Conservation (phyloP, 352 stramenopile genomes). For the Phytophthora pistaciae region DNA sequence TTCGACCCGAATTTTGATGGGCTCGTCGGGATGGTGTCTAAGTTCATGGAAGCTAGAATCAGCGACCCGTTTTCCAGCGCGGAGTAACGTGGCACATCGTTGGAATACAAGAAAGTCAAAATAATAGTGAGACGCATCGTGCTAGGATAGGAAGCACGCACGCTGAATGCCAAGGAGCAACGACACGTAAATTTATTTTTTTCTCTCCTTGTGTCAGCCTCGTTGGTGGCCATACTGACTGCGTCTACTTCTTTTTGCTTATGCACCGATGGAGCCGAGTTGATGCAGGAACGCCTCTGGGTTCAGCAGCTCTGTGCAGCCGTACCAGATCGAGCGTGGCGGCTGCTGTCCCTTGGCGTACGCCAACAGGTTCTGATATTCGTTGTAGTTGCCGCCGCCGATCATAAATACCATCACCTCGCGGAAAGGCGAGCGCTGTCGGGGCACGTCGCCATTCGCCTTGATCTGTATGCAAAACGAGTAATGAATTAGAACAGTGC, state of each 20-base stretch:
- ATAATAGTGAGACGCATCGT: too few relatives aligned
- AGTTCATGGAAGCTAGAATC: background rate
- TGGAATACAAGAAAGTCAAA: too few relatives aligned
- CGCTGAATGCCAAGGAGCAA: background rate
- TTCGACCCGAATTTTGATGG: background rate
- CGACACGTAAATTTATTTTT: background rate
- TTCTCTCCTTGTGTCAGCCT: background rate
- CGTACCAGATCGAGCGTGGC: constrained; percentile 85
- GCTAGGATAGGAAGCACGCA: too few relatives aligned
- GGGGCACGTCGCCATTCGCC: constrained; percentile 68
- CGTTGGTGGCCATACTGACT: background rate
- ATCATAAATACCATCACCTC: constrained; percentile 92
- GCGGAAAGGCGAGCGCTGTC: constrained; percentile 81
- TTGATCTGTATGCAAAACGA: constrained; percentile 60
- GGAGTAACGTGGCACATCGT: too few relatives aligned
- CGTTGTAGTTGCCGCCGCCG: constrained; percentile 88
- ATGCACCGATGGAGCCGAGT: constrained; percentile 75
- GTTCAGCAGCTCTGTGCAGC: constrained; percentile 90
- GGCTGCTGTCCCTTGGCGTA: constrained; percentile 80
- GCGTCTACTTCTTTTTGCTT: constrained; percentile 17
- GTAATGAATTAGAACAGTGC: background rate
- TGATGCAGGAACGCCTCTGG: constrained; percentile 91
- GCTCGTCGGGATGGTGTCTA: background rate
- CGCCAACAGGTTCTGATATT: constrained; percentile 89
- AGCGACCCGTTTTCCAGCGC: too few relatives aligned